Evolutionary conservation across 2,329 filamentous ascomycete species (phyloP).

Genomic region (Coniella lustricola): DNA sequence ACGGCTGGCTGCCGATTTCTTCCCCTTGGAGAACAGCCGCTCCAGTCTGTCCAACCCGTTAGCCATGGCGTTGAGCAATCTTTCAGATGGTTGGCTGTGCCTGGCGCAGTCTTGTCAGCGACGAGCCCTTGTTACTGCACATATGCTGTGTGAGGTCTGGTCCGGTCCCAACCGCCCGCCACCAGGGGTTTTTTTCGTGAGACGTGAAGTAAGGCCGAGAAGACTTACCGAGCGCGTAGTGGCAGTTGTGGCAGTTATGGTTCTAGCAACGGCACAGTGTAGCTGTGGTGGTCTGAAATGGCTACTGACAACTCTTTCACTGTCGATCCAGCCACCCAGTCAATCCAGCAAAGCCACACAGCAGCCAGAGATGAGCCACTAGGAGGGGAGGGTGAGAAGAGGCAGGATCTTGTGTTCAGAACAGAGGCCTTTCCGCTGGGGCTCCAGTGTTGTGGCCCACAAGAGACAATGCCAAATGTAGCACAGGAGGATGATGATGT

Average conservation of each 20-base stretch:
- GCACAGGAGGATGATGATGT: constrained; percentile 7
- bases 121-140: constrained; percentile 3
- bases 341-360: no score
- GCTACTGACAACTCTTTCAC: no score
- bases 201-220: no score
- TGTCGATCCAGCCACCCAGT: no score
- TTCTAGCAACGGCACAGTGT: constrained; percentile 4
- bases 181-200: no score
- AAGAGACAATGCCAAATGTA: constrained; percentile 10
- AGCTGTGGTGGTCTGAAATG: constrained; percentile 11
- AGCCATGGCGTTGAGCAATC: constrained; percentile 32
- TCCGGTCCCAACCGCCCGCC: neutral
- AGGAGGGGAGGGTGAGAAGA: neutral
- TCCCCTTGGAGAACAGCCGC: constrained; percentile 42
- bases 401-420: constrained; percentile 5
- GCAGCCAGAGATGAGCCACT: neutral
- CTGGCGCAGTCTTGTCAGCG: constrained; percentile 18
- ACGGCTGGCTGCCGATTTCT: constrained; percentile 24
- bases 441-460: constrained; percentile 11
- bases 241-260: no score
- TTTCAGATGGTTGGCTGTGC: constrained; percentile 8
- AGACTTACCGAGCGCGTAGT: neutral
- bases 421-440: constrained; percentile 6
- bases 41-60: constrained; percentile 43
- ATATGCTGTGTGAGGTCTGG: constrained; percentile 3